Evolutionary conservation across 352 stramenopile species (phyloP).

Genomic region (Phytophthora parvispora): DNA sequence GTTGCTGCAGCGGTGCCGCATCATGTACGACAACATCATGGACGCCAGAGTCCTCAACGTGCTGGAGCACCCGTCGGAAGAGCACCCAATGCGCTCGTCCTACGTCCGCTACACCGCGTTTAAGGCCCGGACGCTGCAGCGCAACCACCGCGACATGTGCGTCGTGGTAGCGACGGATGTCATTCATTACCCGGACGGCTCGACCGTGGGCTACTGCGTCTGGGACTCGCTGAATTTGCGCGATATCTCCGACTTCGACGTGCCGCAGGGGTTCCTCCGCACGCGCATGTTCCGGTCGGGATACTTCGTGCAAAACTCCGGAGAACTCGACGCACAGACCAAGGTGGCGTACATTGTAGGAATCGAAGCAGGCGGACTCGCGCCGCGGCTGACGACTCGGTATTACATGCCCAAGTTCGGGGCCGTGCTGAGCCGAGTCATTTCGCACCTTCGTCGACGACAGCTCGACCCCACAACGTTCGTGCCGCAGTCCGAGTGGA

Average conservation of each 20-base stretch:
- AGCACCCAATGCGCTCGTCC: conserved; percentile 41
- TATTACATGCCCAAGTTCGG: conserved; percentile 54
- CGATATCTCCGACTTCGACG: conserved; percentile 41
- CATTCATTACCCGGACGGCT: conserved; percentile 41
- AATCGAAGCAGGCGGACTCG: conserved; percentile 49
- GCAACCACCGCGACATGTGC: conserved; percentile 54
- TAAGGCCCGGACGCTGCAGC: conserved; percentile 38
- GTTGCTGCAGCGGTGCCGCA: conserved; percentile 43
- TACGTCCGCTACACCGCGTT: conserved; percentile 62
- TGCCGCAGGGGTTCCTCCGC: conserved; percentile 43
- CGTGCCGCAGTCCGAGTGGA: conserved; percentile 39
- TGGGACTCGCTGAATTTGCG: conserved; percentile 58
- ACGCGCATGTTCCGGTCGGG: conserved; percentile 55
- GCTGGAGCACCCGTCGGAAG: conserved; percentile 41
- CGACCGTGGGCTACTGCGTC: conserved; percentile 58
- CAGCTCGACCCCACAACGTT: conserved; percentile 45
- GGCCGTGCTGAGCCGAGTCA: conserved; percentile 46
- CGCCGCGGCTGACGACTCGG: conserved; percentile 38
- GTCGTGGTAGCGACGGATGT: conserved; percentile 55
- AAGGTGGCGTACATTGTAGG: conserved; percentile 54
- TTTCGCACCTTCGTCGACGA: conserved; percentile 33
- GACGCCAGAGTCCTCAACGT: conserved; percentile 48
- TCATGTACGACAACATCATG: conserved; percentile 59
- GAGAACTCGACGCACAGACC: conserved; percentile 29
- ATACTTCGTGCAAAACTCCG: conserved; percentile 51